Evolutionary conservation across 2,329 filamentous ascomycete genomes (phyloP), one percentile per base, ranked within the genome.

Genomic region (Westerdykella aurantiaca): DNA sequence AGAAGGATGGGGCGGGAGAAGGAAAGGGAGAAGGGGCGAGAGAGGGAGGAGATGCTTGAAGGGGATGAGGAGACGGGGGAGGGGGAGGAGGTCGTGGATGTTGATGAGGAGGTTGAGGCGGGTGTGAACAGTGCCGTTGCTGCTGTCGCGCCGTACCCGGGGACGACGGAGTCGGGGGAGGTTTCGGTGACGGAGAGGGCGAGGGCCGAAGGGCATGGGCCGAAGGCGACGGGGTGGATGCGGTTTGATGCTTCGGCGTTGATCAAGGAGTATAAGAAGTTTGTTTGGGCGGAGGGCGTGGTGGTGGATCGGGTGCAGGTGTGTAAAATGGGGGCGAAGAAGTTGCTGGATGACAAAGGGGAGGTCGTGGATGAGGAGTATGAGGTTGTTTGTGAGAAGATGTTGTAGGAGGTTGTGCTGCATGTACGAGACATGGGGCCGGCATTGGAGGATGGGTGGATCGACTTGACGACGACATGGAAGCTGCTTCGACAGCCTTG

Each of bases 271-370:
- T 88, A 83, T 56, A 73, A 75, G 29, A 79, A 81, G 31, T 81
- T 82, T 51, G 65, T 81, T 0, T 96, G 89, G 88, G 81, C 86
- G 54, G 72, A 80, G 42, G 69, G 80, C 40, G 71, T 91, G 18
- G 70, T 72, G 13, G 62, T 95, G n/a, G 80, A 88, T 44, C 78
- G 73, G 46, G 69, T 96, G 34, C 82, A 83, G 39, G 82, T 96
- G 31, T 96, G 88, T 62, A 82, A 80, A 60, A 95, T 96, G 90
- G 88, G 90, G 0, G 88, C 88, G 9, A 85, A 82, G 72, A 81
- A 78, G 55, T 70, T 80, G 22, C 70, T 77, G 6, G 69, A 76
- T 31, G 69, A 69, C 1, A 60, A 61, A 16, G 72, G 75, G 2
- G 77, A 69, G 12, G 63, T 74, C 1, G 54, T 79, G 31, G 72